Percentiles rank a stretch among this genome's conserved stretches.
Conservation (phyloP, 257 asterid genomes). For the Handroanthus guayacan region DNA sequence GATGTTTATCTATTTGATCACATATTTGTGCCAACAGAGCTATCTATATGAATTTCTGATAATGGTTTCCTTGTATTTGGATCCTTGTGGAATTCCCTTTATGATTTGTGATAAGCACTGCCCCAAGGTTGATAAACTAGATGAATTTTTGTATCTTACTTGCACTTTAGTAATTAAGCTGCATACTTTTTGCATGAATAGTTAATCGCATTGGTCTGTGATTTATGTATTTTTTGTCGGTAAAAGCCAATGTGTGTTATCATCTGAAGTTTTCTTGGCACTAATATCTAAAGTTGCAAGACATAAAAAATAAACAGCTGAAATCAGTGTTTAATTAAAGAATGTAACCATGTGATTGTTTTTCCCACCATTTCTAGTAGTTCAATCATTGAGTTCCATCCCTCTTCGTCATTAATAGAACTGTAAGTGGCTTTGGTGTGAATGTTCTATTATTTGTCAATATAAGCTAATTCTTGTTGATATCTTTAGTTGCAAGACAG, state of each 20-base stretch:
- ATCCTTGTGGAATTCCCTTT: not conserved
- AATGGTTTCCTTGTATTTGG: not conserved
- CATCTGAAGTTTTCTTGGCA: not conserved
- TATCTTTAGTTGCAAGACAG: constrained; percentile 39
- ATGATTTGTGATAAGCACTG: not conserved
- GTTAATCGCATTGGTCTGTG: not conserved
- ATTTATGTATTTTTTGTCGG: not conserved
- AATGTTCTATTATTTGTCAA: not conserved
- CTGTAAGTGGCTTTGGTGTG: constrained; percentile 30
- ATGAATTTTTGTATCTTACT: not conserved
- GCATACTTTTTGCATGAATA: not conserved
- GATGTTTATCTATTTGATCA: not conserved
- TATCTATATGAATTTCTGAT: not conserved
- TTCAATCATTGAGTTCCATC: not conserved
- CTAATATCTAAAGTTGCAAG: constrained; percentile 45
- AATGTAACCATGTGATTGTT: not conserved
- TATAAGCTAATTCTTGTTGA: constrained; percentile 29
- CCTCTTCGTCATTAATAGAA: not conserved
- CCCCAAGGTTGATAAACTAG: not conserved
- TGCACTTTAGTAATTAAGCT: no score
- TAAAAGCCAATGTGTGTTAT: not conserved
- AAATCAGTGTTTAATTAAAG: constrained; percentile 24
- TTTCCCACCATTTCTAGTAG: not conserved
- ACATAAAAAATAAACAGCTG: constrained; percentile 53
- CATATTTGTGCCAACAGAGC: not conserved